A percentile compares a stretch with the other conserved stretches of the same genome.
Conservation (phyloP, 257 asterid genomes). For the Salvia splendens region DNA sequence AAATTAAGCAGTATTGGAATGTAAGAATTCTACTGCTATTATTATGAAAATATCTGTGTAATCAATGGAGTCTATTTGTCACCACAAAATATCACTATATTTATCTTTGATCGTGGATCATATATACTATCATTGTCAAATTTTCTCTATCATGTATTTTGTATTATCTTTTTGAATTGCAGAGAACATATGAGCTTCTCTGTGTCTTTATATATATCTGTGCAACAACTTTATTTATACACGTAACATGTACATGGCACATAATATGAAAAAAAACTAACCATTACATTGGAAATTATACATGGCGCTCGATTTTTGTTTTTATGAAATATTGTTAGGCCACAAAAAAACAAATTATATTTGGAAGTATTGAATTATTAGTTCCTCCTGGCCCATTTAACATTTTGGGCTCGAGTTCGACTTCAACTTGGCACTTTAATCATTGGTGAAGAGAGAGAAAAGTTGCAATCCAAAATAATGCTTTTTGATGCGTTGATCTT, state of each 20-base stretch:
- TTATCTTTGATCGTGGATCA: no score
- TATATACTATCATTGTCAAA: not conserved
- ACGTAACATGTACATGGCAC: not conserved
- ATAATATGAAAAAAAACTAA: no score
- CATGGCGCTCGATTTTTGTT: no score
- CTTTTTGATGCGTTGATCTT: no score
- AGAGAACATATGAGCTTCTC: not conserved
- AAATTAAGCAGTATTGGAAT: constrained; percentile 34
- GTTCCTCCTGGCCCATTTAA: not conserved
- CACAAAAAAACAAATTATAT: no score
- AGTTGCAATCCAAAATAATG: not conserved
- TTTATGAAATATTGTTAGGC: no score
- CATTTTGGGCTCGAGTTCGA: not conserved
- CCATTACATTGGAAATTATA: no score
- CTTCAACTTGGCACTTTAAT: not conserved
- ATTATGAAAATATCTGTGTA: constrained; percentile 3
- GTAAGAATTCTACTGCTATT: constrained; percentile 33
- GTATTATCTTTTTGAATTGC: not conserved
- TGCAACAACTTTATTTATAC: not conserved
- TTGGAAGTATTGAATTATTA: not conserved
- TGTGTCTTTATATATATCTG: not conserved
- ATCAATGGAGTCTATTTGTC: not conserved
- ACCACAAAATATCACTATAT: not conserved
- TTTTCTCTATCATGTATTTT: not conserved
- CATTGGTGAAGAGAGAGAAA: not conserved